phyloP scores from a whole-genome alignment of 2,329 filamentous ascomycete genomes.

The Trichoderma sp. region DNA sequence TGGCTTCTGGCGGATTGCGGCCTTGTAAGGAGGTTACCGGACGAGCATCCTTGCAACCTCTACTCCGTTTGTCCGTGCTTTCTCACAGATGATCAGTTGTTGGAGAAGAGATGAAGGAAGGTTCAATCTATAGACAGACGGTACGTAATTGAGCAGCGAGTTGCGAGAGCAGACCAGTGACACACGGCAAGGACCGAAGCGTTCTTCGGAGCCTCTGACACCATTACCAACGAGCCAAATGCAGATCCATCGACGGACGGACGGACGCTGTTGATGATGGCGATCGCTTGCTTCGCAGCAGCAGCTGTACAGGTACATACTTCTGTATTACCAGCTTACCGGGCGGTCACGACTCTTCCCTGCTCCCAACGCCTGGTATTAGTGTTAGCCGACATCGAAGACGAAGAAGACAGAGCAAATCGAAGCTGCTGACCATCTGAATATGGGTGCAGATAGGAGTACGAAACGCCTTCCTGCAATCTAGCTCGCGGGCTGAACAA shows the following conservation, averaged over 20 bases:
- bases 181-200: constrained; percentile 13
- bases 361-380: background rate
- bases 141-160: constrained; percentile 2
- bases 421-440: background rate
- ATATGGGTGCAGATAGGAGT: background rate
- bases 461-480: background rate
- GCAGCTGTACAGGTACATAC: too few species aligned
- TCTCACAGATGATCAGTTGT: background rate
- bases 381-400: background rate
- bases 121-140: background rate
- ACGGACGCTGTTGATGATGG: background rate
- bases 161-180: background rate
- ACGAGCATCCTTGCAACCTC: constrained; percentile 8
- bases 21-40: background rate
- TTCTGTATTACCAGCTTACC: background rate
- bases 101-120: background rate
- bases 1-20: constrained; percentile 14
- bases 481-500: background rate
- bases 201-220: background rate
- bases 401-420: background rate
- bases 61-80: background rate
- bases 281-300: constrained; percentile 13
- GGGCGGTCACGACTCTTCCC: background rate
- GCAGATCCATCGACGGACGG: constrained; percentile 7
- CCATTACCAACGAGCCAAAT: constrained; percentile 9